Conservation (phyloP, 2,329 filamentous ascomycete genomes). For the Ascosphaera apis region DNA sequence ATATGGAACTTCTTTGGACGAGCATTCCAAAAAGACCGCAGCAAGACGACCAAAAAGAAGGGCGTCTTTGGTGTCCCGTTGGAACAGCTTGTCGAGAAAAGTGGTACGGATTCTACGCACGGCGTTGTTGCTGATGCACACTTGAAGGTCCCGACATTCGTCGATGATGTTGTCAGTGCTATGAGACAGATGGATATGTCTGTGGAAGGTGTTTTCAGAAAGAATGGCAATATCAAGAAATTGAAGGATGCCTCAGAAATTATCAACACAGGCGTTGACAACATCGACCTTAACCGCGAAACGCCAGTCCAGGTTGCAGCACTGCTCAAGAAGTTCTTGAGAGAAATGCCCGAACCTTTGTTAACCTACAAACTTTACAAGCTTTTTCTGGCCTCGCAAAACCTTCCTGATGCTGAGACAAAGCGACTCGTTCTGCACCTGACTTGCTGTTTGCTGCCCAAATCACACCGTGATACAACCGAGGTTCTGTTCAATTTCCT, state of each 20-base stretch:
- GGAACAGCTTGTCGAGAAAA: conserved; percentile 72
- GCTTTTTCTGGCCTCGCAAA: conserved; percentile 74
- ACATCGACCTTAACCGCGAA: conserved; percentile 67
- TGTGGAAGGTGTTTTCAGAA: conserved; percentile 93
- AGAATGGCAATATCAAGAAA: conserved; percentile 96
- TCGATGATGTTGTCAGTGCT: conserved; percentile 83
- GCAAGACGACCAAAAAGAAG: conserved; percentile 63
- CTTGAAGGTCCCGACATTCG: conserved; percentile 74
- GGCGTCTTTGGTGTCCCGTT: conserved; percentile 79
- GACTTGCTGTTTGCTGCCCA: conserved; percentile 77
- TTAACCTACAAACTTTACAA: conserved; percentile 87
- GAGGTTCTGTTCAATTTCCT: conserved; percentile 92
- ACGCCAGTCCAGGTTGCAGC: conserved; percentile 86
- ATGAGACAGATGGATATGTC: conserved; percentile 99
- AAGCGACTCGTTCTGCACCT: conserved; percentile 71
- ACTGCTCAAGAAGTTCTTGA: conserved; percentile 79
- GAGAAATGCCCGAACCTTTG: conserved; percentile 81
- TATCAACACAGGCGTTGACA: conserved; percentile 69
- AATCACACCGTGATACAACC: conserved; percentile 76
- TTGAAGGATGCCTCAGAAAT: conserved; percentile 65
- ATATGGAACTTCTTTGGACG: conserved; percentile 99
- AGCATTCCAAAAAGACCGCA: conserved; percentile 62
- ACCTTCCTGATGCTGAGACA: conserved; percentile 60
- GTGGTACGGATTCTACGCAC: conserved; percentile 93
- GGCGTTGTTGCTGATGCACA: conserved; percentile 79